Percentiles rank a stretch among this genome's conserved stretches.
Conservation (phyloP, 1,284 basidiomycete genomes). For the Entoloma clypeatum region DNA sequence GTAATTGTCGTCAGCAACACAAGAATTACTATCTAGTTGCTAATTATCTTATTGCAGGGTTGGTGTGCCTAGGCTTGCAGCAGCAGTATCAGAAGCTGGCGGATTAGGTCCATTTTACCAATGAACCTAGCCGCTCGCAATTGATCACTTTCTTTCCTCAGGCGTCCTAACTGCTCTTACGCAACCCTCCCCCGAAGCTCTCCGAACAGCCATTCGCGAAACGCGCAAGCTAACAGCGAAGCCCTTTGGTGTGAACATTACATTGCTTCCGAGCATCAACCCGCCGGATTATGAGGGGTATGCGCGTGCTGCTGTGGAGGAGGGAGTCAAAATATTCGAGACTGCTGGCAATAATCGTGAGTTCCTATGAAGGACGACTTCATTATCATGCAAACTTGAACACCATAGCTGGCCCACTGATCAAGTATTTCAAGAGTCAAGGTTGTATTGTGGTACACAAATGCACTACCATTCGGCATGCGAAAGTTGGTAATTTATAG, state of each 20-base stretch:
- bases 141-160: constrained; percentile 22
- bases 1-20: constrained; percentile 43
- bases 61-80: constrained; percentile 67
- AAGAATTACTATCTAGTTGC: background rate
- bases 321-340: constrained; percentile 88
- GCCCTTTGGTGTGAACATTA: constrained; percentile 91
- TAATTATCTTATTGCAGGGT: constrained; percentile 49
- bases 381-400: constrained; percentile 2
- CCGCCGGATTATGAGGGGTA: constrained; percentile 90
- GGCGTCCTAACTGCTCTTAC: constrained; percentile 85
- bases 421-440: constrained; percentile 77
- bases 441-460: constrained; percentile 86
- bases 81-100: constrained; percentile 85
- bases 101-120: constrained; percentile 57
- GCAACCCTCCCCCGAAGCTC: constrained; percentile 81
- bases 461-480: constrained; percentile 86
- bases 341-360: constrained; percentile 89
- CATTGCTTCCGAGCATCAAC: constrained; percentile 84
- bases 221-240: constrained; percentile 68
- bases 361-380: constrained; percentile 12
- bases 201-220: constrained; percentile 82
- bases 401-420: constrained; percentile 65
- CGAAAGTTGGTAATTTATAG: constrained; percentile 51
- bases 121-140: constrained; percentile 5
- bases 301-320: constrained; percentile 79